Base-by-base conservation (phyloP, 495 filamentous ascomycete species). In the Geopyxis carbonaria region DNA sequence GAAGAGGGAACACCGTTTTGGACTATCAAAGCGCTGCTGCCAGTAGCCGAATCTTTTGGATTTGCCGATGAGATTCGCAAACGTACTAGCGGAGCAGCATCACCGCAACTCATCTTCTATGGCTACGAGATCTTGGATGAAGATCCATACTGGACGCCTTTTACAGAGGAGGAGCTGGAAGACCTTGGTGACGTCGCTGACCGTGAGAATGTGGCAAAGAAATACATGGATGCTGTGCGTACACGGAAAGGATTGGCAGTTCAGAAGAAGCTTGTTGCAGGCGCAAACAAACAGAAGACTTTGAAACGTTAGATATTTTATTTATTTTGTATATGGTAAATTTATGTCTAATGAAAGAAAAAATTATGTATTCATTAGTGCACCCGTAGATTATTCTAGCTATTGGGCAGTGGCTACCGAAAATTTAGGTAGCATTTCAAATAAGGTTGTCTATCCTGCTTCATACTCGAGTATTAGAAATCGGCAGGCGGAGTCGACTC, bases 231-330 rank as follows among this genome's bases (percentile, higher is more conserved):
- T 61, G 63, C 67, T 6, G 89, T 97, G 15, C 64, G 89, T 45
- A 63, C 56, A 41, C 62, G 83, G 43, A 97, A 97, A 70, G 89
- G 89, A 0, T 48, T 95, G 63, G 61, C 85, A 51, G 76, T 97
- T 10, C 70, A 74, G 63, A 61, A 61, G 13, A 80, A 77, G 65
- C 64, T 82, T 57, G 80, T 93, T 49, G 72, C 65, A 43, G 76
- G 84, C 70, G 89, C 86, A 16, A 83, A 93, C 73, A 95, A 95
- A 73, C 89, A 95, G 69, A 95, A 93, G 78, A 95, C 83, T 18
- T 57, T 97, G 61, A 97, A 97, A 75, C 70, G 82, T 65, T 95
- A 70, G 24, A 28, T 14, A n/a, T n/a, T n/a, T n/a, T n/a, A n/a
- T n/a, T n/a, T n/a, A n/a, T n/a, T n/a, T n/a, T n/a, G n/a, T n/a